Evolutionary conservation across 2,329 filamentous ascomycete genomes (phyloP), one percentile per base, ranked within the genome.

Genomic region (Arthrinium puccinioides): DNA sequence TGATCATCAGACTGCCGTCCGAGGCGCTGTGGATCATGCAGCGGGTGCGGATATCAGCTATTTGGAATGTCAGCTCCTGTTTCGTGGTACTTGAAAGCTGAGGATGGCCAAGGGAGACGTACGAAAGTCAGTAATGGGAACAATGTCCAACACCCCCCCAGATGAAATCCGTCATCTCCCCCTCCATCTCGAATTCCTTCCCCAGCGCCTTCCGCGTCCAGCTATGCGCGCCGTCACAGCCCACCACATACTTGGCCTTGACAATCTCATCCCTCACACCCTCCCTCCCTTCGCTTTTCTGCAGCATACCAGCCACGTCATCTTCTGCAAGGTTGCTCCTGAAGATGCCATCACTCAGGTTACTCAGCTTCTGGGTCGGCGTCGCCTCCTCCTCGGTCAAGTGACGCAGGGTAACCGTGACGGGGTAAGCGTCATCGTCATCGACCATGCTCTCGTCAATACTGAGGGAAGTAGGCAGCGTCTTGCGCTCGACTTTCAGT

Each of bases 211-310:
- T 65, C 26, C 81, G 62, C 0, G 74, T 76, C 76, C 79, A 84
- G 39, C 71, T 78, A 48, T 81, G 78, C 0, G 82, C 81, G 0
- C 82, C 82, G 44, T 85, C 82, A 30, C 75, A 79, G 1, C 81
- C 82, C 4, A 87, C 66, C 21, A 86, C 64, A 43, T 82, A 86
- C 50, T 79, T 79, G 6, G 72, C 68, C 26, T 62, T 68, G 3
- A 81, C 59, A 0, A 56, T 51, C 46, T 74, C 70, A 33, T 55
- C 51, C 48, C 45, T 43, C 48, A 58, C 54, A 11, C 52, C 66
- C 39, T 55, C 62, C 25, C 51, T 52, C 11, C 30, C 29, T 4
- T 46, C 44, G 2, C 32, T 44, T 18, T 45, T 43, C 11, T 41
- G 44, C 6, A 57, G 38, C 21, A 76, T 50, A 11, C 74, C 69